A percentile compares a stretch with the other conserved stretches of the same genome.
Evolutionary conservation across 2,329 filamentous ascomycete genomes (phyloP).

Genomic region (Mycosphaerella arachidis): DNA sequence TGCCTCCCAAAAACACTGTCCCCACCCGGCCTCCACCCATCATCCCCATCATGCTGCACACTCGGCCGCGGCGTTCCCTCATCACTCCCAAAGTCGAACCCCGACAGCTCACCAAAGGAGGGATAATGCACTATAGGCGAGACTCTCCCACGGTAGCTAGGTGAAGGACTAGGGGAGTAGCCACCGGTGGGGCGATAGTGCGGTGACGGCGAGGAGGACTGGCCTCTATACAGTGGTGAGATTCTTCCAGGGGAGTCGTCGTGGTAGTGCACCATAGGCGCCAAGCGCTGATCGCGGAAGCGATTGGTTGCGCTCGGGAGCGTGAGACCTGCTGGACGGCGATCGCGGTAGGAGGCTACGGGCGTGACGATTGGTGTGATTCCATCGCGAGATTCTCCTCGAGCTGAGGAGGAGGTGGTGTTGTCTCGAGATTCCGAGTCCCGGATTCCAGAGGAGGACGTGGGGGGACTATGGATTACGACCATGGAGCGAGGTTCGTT

Average conservation of each 20-base stretch:
- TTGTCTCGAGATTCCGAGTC: not conserved
- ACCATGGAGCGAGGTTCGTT: slow-evolving; percentile 2
- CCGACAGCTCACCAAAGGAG: not conserved
- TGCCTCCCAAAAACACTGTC: slow-evolving; percentile 5
- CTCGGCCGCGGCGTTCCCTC: not conserved
- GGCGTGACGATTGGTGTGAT: slow-evolving; percentile 6
- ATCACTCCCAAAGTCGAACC: slow-evolving; percentile 2
- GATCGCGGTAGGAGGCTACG: slow-evolving; percentile 3
- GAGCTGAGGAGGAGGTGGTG: slow-evolving; percentile 1
- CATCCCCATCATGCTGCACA: slow-evolving; percentile 4
- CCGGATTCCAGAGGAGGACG: not conserved
- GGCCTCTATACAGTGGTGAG: not conserved
- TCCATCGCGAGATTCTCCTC: slow-evolving; percentile 3
- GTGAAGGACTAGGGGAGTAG: not conserved
- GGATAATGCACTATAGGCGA: slow-evolving; percentile 6
- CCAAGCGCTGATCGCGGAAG: slow-evolving; percentile 4
- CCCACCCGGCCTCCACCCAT: slow-evolving; percentile 8
- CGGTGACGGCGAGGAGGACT: not conserved
- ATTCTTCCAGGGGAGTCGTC: slow-evolving; percentile 2
- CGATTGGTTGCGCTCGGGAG: slow-evolving; percentile 6
- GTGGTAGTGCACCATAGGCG: not conserved
- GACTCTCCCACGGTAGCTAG: not conserved
- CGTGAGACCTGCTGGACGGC: slow-evolving; percentile 6
- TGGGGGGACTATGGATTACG: slow-evolving; percentile 7
- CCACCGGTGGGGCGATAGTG: not conserved